Conservation (phyloP, 306 rosid genomes). For the Styphnolobium japonicum region DNA sequence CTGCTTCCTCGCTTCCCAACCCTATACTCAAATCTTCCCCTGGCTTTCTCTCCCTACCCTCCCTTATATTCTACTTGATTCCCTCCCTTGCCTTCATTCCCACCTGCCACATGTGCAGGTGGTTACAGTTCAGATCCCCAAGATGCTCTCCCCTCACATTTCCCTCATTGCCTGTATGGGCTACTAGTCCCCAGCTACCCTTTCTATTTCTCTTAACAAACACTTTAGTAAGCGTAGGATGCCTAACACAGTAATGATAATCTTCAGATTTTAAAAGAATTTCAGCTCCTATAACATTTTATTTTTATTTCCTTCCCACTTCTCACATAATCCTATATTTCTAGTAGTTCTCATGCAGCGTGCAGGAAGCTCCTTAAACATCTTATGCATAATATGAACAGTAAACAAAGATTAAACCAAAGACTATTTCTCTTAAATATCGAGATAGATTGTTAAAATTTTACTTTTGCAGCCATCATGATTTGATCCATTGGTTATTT, state of each 20-base stretch:
- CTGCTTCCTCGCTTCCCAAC: too few relatives aligned
- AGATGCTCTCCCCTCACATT: too few relatives aligned
- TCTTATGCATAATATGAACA: constrained; percentile 14
- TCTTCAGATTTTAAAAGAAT: not conserved
- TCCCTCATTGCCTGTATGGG: too few relatives aligned
- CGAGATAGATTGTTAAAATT: not conserved
- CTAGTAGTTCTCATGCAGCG: not conserved
- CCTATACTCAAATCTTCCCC: too few relatives aligned
- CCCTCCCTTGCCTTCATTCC: too few relatives aligned
- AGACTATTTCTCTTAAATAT: not conserved
- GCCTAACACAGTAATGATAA: constrained; percentile 10
- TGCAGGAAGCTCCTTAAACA: not conserved
- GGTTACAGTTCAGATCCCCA: too few relatives aligned
- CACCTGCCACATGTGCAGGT: too few relatives aligned
- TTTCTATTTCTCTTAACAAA: too few relatives aligned
- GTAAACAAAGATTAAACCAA: not conserved
- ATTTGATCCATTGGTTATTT: not conserved
- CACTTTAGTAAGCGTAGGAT: too few relatives aligned
- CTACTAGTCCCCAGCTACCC: too few relatives aligned
- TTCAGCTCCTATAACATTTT: not conserved
- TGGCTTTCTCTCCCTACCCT: too few relatives aligned
- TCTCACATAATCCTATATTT: not conserved
- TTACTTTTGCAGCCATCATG: not conserved
- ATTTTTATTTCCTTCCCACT: not conserved
- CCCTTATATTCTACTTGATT: too few relatives aligned